phyloP scores from a whole-genome alignment of 306 rosid species.

The Lathyrus aphaca region DNA sequence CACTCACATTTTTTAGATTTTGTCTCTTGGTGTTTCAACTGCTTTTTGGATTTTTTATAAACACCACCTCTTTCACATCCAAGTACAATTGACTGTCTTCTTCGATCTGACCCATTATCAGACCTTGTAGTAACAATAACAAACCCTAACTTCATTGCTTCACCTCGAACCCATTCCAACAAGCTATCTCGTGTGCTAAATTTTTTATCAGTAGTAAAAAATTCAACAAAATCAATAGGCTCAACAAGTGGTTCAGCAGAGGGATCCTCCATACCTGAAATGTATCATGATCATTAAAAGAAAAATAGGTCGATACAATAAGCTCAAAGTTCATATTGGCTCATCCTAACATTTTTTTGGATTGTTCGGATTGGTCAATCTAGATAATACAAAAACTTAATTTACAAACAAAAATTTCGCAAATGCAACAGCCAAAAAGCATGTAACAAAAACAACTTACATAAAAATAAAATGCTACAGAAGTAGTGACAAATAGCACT shows the following conservation, averaged over 20 bases:
- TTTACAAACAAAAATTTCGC: not conserved
- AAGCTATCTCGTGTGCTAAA: not conserved
- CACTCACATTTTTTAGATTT: not conserved
- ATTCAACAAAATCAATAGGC: not conserved
- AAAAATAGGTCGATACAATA: not conserved
- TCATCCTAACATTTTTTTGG: not conserved
- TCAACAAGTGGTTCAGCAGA: not conserved
- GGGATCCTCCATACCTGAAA: slow-evolving; percentile 4
- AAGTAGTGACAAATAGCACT: not conserved
- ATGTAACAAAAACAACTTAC: not conserved
- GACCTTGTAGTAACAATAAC: not conserved
- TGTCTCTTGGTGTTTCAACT: not conserved
- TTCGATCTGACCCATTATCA: not conserved
- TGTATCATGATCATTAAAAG: not conserved
- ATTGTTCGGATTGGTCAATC: not conserved
- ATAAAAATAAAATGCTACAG: not conserved
- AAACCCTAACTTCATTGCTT: not conserved
- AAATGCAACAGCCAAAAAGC: not conserved
- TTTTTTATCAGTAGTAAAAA: not conserved
- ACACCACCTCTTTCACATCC: slow-evolving; percentile 1
- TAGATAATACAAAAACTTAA: not conserved
- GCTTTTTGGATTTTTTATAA: not conserved
- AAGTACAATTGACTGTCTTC: not conserved
- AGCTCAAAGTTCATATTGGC: not conserved
- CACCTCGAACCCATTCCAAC: slow-evolving; percentile 1